Base-by-base conservation (phyloP, 768 basidiomycete species). In the Lenzites betulinus region DNA sequence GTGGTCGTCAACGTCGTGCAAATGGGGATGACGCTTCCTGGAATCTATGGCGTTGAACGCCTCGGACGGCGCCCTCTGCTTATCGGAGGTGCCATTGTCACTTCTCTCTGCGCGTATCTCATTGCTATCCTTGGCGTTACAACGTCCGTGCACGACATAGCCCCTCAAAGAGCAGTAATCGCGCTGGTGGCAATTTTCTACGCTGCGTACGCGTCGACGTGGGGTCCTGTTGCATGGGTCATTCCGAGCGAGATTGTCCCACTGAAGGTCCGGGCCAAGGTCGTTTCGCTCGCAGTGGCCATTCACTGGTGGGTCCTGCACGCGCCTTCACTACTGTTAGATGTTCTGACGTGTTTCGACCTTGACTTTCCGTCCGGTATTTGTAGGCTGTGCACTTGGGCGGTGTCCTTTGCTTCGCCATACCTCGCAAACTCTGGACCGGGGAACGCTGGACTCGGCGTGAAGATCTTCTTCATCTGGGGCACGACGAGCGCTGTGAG, bases 51-150 rank as follows among this genome's bases (percentile, higher is more conserved):
- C 69, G 84, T 95, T 60, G 93, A 95, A 70, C 80, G 80, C 51
- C 82, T 89, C 68, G 93, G 93, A 67, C 91, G 93, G 63, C 87
- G 93, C 55, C 81, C 83, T 36, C 82, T 95, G 48, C 82, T 94
- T 54, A 77, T 93, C 70, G 79, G 83, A 58, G 93, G 93, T 68
- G 92, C 92, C 22, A 72, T 82, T 56, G 89, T 87, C 54, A 95
- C 94, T 93, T 79, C 83, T 65, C 62, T 93, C 68, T 95, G 91
- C 80, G 89, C 94, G 73, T 93, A 80, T 78, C 82, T 93, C 68
- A 81, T 92, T 64, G 88, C 84, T 67, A 86, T 88, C 72, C 70
- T 85, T 58, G 85, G 83, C 67, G 79, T 83, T 57, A 75, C 78
- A 20, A 66, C 78, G 57, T 69, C 75, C 48, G 70, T 71, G 43